A percentile compares a stretch with the other conserved stretches of the same genome.
phyloP scores from a whole-genome alignment of 1,284 basidiomycete species.

The Boletus sp. region DNA sequence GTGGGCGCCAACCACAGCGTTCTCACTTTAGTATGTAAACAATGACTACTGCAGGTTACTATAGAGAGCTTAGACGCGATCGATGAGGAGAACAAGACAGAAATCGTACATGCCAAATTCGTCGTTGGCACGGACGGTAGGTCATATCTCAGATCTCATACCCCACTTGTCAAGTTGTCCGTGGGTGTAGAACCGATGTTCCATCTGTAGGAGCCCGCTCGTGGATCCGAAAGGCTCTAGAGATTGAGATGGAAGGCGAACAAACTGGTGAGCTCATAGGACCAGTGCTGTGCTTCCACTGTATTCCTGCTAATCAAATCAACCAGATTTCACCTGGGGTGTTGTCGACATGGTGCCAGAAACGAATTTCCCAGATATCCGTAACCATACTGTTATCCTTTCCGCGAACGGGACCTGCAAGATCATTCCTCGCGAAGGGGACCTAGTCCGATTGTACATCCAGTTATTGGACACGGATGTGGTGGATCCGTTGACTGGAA shows the following conservation, averaged over 20 bases:
- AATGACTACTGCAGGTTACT: slow-evolving; percentile 34
- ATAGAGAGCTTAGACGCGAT: slow-evolving; percentile 35
- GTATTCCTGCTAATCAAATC: background rate
- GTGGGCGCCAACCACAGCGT: slow-evolving; percentile 31
- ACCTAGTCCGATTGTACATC: slow-evolving; percentile 71
- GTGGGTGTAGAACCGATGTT: background rate
- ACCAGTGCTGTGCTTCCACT: background rate
- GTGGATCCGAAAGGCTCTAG: slow-evolving; percentile 49
- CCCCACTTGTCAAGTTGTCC: too few relatives aligned
- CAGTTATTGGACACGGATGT: slow-evolving; percentile 57
- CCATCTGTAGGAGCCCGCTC: slow-evolving; percentile 64
- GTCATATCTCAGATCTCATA: slow-evolving; percentile 1
- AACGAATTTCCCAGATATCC: slow-evolving; percentile 80
- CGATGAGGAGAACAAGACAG: slow-evolving; percentile 25
- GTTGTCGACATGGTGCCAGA: slow-evolving; percentile 70
- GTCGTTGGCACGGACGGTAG: slow-evolving; percentile 61
- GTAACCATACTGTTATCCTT: slow-evolving; percentile 60
- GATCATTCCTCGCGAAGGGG: slow-evolving; percentile 69
- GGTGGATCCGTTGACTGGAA: slow-evolving; percentile 41
- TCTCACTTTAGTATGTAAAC: background rate
- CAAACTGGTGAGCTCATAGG: slow-evolving; percentile 4
- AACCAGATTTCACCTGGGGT: slow-evolving; percentile 69
- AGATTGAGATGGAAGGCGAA: slow-evolving; percentile 5
- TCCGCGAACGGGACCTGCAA: slow-evolving; percentile 61
- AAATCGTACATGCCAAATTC: slow-evolving; percentile 44